A percentile compares a stretch with the other conserved stretches of the same genome.
Evolutionary conservation across 2,329 filamentous ascomycete species (phyloP).

Genomic region (Claviceps maximensis): DNA sequence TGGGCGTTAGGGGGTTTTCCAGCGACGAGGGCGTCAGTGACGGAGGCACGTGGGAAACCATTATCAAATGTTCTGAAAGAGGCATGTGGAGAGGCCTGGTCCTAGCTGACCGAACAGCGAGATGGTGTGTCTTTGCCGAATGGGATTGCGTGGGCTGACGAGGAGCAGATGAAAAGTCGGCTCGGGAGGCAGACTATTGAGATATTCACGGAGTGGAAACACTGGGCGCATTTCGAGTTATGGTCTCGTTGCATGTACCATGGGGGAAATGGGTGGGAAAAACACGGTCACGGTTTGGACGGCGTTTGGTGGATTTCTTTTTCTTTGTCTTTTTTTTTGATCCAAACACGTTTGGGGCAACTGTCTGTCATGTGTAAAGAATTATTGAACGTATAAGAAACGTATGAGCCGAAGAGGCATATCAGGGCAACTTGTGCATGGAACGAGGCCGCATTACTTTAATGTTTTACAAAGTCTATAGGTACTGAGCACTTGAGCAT

Average conservation of each 20-base stretch:
- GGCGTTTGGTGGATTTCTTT: not conserved
- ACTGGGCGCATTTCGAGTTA: not conserved
- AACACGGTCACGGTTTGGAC: not conserved
- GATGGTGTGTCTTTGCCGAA: constrained; percentile 89
- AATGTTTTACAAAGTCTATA: not conserved
- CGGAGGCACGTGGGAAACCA: constrained; percentile 74
- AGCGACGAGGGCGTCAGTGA: constrained; percentile 48
- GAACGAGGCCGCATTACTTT: not conserved
- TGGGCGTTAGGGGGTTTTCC: constrained; percentile 26
- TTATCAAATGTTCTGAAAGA: constrained; percentile 76
- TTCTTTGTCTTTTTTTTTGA: not conserved
- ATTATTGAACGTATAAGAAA: no score
- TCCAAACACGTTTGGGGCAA: not conserved
- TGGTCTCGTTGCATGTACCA: not conserved
- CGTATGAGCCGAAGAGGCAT: not conserved
- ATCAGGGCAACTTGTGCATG: constrained; percentile 2
- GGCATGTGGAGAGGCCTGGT: constrained; percentile 74
- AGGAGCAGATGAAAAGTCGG: not conserved
- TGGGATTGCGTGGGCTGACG: constrained; percentile 48
- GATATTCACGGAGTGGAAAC: not conserved
- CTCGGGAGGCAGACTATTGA: not conserved
- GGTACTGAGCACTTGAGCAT: not conserved
- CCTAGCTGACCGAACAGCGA: constrained; percentile 66
- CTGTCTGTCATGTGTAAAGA: not conserved
- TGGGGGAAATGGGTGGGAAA: not conserved